A percentile compares a stretch with the other conserved stretches of the same genome.
Conservation (phyloP, 768 basidiomycete genomes). For the Phylloporus sp. region DNA sequence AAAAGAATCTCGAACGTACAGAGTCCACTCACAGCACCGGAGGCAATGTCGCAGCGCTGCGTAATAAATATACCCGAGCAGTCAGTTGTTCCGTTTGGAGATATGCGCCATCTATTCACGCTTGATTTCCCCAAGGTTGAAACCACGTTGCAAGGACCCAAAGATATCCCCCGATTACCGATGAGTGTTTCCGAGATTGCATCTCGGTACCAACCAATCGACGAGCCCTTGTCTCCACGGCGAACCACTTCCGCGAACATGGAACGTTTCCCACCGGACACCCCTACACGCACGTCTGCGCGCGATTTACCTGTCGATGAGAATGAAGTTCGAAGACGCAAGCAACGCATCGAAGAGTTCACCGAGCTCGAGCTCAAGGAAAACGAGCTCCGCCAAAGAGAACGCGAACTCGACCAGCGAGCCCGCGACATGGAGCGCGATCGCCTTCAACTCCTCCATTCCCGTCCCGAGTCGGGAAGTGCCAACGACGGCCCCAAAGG, state of each 20-base stretch:
- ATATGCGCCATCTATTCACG: not conserved
- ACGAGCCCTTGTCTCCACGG: conserved; percentile 41
- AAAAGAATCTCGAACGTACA: conserved; percentile 40
- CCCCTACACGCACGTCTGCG: conserved; percentile 12
- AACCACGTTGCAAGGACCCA: conserved; percentile 48
- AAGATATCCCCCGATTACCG: conserved; percentile 59
- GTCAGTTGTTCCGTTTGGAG: conserved; percentile 37
- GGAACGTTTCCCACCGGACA: conserved; percentile 26
- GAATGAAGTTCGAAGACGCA: conserved; percentile 29
- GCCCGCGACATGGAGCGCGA: conserved; percentile 56
- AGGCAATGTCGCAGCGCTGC: conserved; percentile 65
- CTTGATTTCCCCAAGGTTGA: conserved; percentile 37
- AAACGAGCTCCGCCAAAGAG: conserved; percentile 47
- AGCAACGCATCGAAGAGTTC: conserved; percentile 45
- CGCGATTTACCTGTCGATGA: conserved; percentile 19
- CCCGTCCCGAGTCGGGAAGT: conserved; percentile 27
- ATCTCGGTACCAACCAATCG: conserved; percentile 50
- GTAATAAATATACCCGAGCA: conserved; percentile 52
- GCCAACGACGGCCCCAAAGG: conserved; percentile 29
- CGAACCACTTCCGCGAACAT: conserved; percentile 33
- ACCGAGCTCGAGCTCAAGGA: conserved; percentile 50
- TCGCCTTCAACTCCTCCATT: conserved; percentile 37
- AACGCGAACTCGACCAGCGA: conserved; percentile 50
- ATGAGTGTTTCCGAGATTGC: conserved; percentile 62
- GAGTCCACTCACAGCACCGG: conserved; percentile 51